Evolutionary conservation across 495 filamentous ascomycete genomes (phyloP), one percentile per base, ranked within the genome.

Genomic region (Xylaria sp.): DNA sequence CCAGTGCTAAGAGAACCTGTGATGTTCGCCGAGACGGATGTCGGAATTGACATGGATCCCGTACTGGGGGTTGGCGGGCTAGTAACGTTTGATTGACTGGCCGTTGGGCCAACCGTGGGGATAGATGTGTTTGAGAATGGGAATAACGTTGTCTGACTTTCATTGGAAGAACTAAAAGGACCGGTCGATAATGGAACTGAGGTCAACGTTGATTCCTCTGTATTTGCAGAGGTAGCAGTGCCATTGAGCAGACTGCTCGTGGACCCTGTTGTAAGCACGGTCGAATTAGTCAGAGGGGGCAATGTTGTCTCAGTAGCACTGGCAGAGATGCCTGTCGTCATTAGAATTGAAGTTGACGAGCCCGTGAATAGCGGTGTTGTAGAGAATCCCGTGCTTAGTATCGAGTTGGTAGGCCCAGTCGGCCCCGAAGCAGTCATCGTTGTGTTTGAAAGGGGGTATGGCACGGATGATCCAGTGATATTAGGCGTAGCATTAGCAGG

Each of bases 361-460:
- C 33, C 41, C 14, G 67, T 69, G 29, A 41, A 3, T 40, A n/a
- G 24, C 19, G 44, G 17, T n/a, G n/a, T 8, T 17, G 57, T 48
- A 61, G 67, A 26, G 17, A 61, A 26, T 0, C 43, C 67, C 5
- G 57, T 69, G 19, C 33, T 40, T n/a, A 37, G 31, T 14, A 59
- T 43, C 12, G 58, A 44, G 50, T 43, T 69, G 12, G 19, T 63
- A 9, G 73, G 64, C 2, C 71, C 75, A 35, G 75, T 73, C 7
- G 75, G 24, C 3, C 55, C 58, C 17, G 62, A 29, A 11, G 52
- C 24, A 24, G 8, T 58, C 62, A 63, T 26, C 15, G 73, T 78
- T n/a, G 73, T 67, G 55, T 76, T 78, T 4, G 73, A 65, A 5
- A 66, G 14, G 4, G 75, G 70, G 26, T 63, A 71, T 33, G 73